Evolutionary conservation across 2,329 filamentous ascomycete species (phyloP).

Genomic region (Alternaria incomplexa): DNA sequence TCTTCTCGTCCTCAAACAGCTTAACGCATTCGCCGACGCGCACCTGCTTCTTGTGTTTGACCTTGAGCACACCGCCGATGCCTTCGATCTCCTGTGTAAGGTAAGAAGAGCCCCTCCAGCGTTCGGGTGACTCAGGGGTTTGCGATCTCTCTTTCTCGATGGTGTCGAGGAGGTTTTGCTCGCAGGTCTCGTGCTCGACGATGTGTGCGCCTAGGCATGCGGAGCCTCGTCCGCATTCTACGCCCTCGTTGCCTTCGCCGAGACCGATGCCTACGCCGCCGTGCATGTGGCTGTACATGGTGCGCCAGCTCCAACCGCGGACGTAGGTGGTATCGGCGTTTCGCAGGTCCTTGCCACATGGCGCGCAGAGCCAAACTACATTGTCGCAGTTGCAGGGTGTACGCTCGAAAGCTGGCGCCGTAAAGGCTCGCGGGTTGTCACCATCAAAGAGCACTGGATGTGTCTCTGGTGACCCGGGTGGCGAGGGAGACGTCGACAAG

Average conservation of each 20-base stretch:
- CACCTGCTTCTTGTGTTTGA: slow-evolving; percentile 83
- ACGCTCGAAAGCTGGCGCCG: slow-evolving; percentile 57
- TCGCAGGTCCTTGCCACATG: slow-evolving; percentile 76
- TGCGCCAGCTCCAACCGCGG: slow-evolving; percentile 87
- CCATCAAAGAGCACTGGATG: slow-evolving; percentile 24
- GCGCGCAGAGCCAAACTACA: slow-evolving; percentile 82
- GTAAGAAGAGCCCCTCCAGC: slow-evolving; percentile 73
- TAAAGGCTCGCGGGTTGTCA: slow-evolving; percentile 44
- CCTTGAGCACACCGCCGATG: slow-evolving; percentile 86
- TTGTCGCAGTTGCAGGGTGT: slow-evolving; percentile 65
- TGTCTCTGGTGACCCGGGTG: slow-evolving; percentile 28
- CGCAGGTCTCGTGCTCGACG: slow-evolving; percentile 82
- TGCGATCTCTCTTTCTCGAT: slow-evolving; percentile 58
- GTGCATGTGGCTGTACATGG: slow-evolving; percentile 77
- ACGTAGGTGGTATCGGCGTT: slow-evolving; percentile 64
- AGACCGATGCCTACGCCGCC: slow-evolving; percentile 86
- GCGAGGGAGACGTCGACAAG: slow-evolving; percentile 28
- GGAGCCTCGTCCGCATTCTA: slow-evolving; percentile 82
- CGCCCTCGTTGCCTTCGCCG: slow-evolving; percentile 85
- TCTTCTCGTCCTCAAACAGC: slow-evolving; percentile 72
- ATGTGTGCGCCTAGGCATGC: slow-evolving; percentile 77
- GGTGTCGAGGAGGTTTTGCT: slow-evolving; percentile 70
- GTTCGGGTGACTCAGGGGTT: slow-evolving; percentile 35
- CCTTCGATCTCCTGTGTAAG: slow-evolving; percentile 88
- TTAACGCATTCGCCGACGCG: slow-evolving; percentile 83